Evolutionary conservation across 768 basidiomycete genomes (phyloP), one percentile per base, ranked within the genome.

Genomic region (Dioszegia crocea): DNA sequence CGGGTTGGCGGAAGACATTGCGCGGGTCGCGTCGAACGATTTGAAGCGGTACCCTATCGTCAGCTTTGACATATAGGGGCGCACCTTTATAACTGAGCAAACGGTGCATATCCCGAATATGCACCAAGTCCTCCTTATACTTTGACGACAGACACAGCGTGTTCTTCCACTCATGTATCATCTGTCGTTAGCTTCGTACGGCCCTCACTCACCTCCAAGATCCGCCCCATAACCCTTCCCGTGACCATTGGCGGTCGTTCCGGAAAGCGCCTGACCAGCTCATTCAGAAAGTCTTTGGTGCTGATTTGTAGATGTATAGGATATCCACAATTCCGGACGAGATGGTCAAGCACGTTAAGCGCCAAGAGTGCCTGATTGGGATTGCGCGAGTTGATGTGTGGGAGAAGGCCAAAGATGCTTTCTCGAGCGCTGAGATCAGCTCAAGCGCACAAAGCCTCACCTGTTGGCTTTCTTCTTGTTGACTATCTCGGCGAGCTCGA

Each of bases 231-330:
- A 66, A 96, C 89, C 21, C 91, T 87, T 2, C 90, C 89, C 0
- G 91, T 90, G 75, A 93, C 91, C 1, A 91, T 88, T 0, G 96
- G 94, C 2, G 96, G 96, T 44, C 94, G 85, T 78, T 99, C 96
- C 5, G 96, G 96, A 76, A 99, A 98, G 66, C 93, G 85, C 48
- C 94, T 86, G 24, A 99, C 96, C 74, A 99, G 86, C 75, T 98
- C 96, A 78, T 99, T 99, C 17, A 98, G 82, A 74, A 97, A 99
- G 71, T 98, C 96, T 73, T 99, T 98, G 40, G 94, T 98, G 17
- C 88, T 82, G 67, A 98, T 88, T 77, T 99, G 96, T 23, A 99
- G 86, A 75, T 98, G 96, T 58, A 99, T 88, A 0, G 94, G 86
- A 78, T 99, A 99, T 76, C 96, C 96, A 74, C 94, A 98, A 39